Conservation (phyloP, 2,329 filamentous ascomycete genomes). For the Apiospora sp. region DNA sequence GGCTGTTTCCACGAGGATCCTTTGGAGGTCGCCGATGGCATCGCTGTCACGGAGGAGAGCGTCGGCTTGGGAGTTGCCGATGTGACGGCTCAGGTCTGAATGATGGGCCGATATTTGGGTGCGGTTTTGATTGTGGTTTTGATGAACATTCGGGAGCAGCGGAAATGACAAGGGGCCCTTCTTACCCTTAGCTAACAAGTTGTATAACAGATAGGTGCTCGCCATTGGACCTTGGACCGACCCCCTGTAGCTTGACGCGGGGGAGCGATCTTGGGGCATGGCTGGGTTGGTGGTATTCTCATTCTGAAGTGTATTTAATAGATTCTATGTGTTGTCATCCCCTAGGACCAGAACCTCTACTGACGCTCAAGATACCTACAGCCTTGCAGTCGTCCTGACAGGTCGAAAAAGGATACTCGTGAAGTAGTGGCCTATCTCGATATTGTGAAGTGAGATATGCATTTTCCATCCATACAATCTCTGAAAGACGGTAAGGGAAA, state of each 20-base stretch:
- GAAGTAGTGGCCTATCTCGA: no score
- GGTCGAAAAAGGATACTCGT: no score
- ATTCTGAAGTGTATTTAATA: background rate
- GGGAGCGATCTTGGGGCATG: background rate
- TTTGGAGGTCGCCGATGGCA: slow-evolving; percentile 57
- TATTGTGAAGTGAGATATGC: no score
- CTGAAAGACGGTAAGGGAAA: no score
- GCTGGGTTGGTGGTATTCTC: background rate
- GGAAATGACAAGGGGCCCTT: background rate
- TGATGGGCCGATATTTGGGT: background rate
- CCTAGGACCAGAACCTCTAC: background rate
- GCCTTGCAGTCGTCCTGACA: background rate
- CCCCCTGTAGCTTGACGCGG: background rate
- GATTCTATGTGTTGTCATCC: background rate
- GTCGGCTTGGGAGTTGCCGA: slow-evolving; percentile 56
- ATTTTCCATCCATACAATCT: background rate
- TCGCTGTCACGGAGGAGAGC: slow-evolving; percentile 65
- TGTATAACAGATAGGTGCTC: slow-evolving; percentile 17
- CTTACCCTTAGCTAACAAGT: background rate
- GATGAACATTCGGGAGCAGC: background rate
- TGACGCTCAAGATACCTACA: background rate
- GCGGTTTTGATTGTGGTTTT: background rate
- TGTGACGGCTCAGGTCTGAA: slow-evolving; percentile 45
- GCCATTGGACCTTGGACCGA: background rate
- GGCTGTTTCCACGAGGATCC: slow-evolving; percentile 48